Evolutionary conservation across 139 green algal genomes (phyloP).

Genomic region (Chlamydomonas incerta): DNA sequence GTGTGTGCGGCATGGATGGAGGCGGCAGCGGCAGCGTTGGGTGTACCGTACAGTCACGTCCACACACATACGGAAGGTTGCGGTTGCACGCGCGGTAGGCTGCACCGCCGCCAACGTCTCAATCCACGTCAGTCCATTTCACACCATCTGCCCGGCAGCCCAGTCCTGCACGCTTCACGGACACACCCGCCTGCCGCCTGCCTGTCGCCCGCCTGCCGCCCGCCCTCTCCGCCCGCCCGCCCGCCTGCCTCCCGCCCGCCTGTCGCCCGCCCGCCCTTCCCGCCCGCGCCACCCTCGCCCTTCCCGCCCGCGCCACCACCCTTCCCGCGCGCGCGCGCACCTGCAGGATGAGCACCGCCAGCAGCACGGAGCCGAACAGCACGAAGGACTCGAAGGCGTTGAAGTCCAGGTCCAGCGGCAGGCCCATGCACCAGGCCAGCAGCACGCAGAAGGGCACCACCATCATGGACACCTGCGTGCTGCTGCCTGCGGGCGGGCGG

Average conservation of each 20-base stretch:
- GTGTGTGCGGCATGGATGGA: background rate
- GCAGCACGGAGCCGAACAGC: conserved; percentile 77
- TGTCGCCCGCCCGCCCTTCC: too few species aligned
- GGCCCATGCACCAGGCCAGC: conserved; percentile 72
- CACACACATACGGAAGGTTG: background rate
- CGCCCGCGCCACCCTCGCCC: too few species aligned
- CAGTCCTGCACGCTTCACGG: too few species aligned
- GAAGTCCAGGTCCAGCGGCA: conserved; percentile 85
- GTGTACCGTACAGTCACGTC: background rate
- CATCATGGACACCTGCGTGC: conserved; percentile 76
- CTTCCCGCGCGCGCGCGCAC: background rate
- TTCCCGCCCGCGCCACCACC: background rate
- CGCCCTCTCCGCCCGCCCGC: too few species aligned
- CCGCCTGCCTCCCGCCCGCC: too few species aligned
- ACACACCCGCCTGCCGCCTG: too few species aligned
- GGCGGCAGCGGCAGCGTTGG: too few species aligned
- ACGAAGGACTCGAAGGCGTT: conserved; percentile 66
- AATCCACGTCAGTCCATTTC: too few species aligned
- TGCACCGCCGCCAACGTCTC: too few species aligned
- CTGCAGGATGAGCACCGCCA: conserved; percentile 53
- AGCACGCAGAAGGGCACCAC: conserved; percentile 83
- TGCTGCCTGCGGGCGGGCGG: conserved; percentile 51
- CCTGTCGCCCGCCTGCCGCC: too few species aligned
- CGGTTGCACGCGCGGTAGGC: too few species aligned
- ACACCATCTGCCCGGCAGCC: too few species aligned